phyloP scores from a whole-genome alignment of 345 rosid species.

The Eucalyptus erythrocorys region DNA sequence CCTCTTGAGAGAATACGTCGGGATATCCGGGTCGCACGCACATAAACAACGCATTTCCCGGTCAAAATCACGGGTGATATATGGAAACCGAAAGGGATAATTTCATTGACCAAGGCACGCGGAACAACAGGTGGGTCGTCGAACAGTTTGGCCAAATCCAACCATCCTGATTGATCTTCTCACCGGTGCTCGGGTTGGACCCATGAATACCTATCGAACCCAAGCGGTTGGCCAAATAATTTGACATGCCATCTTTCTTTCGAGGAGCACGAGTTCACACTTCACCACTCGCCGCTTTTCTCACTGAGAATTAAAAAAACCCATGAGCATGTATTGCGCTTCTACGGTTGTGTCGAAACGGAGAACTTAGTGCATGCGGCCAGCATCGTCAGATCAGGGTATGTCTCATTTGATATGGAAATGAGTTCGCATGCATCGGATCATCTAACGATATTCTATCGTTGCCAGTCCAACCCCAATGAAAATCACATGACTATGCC shows the following conservation, averaged over 20 bases:
- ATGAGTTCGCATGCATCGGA: background rate
- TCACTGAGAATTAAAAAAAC: background rate
- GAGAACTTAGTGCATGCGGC: background rate
- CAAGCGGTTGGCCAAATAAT: background rate
- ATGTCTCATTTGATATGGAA: background rate
- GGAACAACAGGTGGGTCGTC: background rate
- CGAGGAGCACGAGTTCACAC: background rate
- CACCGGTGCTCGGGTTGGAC: background rate
- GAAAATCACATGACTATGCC: background rate
- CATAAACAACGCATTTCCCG: background rate
- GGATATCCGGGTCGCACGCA: background rate
- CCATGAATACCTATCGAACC: background rate
- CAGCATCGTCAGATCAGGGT: fast-evolving
- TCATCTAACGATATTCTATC: background rate
- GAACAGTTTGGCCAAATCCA: background rate
- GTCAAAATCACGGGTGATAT: background rate
- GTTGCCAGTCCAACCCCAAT: fast-evolving
- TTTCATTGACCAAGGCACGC: background rate
- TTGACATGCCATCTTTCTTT: background rate
- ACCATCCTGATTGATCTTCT: background rate
- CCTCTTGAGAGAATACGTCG: background rate
- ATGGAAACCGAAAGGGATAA: background rate
- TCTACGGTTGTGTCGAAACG: background rate
- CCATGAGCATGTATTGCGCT: background rate
- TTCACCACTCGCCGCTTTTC: fast-evolving